These are phyloP conservation scores for Mycena sp. DNA, from an alignment of 1,284 basidiomycete species.

Conservation along the genomic window DNA sequence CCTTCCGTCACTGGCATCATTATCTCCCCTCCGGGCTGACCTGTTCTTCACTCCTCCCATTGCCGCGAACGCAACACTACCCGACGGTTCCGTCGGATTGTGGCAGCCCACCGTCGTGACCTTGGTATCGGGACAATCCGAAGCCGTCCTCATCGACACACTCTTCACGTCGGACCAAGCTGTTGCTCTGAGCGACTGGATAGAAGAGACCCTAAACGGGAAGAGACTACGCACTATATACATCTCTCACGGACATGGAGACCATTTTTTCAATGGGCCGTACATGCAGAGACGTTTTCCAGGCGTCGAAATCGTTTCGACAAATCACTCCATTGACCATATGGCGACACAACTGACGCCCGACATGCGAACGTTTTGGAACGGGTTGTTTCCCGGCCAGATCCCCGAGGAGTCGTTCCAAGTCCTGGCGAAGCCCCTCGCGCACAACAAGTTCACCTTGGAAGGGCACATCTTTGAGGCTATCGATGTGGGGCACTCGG, in stretches of 20 bases:
- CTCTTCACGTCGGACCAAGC: conserved; percentile 15
- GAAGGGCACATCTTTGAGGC: conserved; percentile 13
- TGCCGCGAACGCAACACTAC: conserved; percentile 19
- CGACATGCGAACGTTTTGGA: conserved; percentile 8
- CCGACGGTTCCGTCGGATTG: conserved; percentile 19
- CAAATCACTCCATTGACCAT: conserved; percentile 16
- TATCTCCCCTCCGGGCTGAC: conserved; percentile 18
- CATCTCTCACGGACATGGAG: conserved; percentile 17
- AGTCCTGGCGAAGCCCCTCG: conserved; percentile 12
- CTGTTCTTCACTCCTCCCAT: conserved; percentile 20
- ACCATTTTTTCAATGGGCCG: conserved; percentile 14
- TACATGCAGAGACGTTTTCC: conserved; percentile 16
- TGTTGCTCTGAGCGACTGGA: conserved; percentile 13
- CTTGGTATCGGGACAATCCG: conserved; percentile 11
- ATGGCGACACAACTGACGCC: conserved; percentile 17
- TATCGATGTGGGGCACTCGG: conserved; percentile 11
- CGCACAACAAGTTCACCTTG: conserved; percentile 8
- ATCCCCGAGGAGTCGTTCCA: conserved; percentile 19
- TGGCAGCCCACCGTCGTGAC: conserved; percentile 19
- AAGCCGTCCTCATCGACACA: conserved; percentile 21
- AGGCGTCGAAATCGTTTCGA: conserved; percentile 14
- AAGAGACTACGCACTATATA: conserved; percentile 11
- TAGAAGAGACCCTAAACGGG: conserved; percentile 7
- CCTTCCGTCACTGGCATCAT: conserved; percentile 15
- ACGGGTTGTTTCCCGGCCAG: conserved; percentile 12